phyloP scores from a whole-genome alignment of 1,139 yeast species.

The Kodamaea anthophila region DNA sequence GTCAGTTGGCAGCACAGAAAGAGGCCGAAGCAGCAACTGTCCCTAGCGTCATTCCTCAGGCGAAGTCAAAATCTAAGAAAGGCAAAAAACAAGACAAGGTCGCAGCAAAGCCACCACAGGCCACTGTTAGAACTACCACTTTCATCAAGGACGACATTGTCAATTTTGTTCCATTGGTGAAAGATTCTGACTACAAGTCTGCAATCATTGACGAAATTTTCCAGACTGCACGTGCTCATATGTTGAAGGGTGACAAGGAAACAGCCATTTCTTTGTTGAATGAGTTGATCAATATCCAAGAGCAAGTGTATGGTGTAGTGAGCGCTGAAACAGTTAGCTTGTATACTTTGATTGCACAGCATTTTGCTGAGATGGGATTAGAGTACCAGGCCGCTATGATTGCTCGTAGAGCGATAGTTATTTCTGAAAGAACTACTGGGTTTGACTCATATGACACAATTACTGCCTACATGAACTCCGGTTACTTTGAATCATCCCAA shows the following conservation, averaged over 20 bases:
- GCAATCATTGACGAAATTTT: slow-evolving; percentile 71
- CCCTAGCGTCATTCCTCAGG: too few species aligned
- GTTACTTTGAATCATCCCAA: slow-evolving; percentile 60
- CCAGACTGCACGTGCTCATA: slow-evolving; percentile 57
- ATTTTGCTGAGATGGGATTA: slow-evolving; percentile 58
- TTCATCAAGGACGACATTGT: slow-evolving; percentile 60
- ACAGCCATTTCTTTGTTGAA: slow-evolving; percentile 53
- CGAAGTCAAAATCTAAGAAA: slow-evolving; percentile 23
- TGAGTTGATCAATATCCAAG: slow-evolving; percentile 69
- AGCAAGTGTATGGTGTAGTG: slow-evolving; percentile 78
- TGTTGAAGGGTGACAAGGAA: slow-evolving; percentile 38
- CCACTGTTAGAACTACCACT: slow-evolving; percentile 26
- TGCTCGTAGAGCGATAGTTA: slow-evolving; percentile 64
- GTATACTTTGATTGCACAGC: slow-evolving; percentile 58
- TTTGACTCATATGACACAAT: slow-evolving; percentile 74
- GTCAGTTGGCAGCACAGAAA: slow-evolving; percentile 14
- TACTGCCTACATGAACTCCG: slow-evolving; percentile 68
- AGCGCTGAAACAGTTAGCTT: slow-evolving; percentile 76
- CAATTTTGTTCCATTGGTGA: slow-evolving; percentile 66
- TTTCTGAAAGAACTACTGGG: slow-evolving; percentile 78
- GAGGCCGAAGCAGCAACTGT: too few species aligned
- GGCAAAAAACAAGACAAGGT: slow-evolving; percentile 25
- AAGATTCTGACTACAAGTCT: slow-evolving; percentile 64
- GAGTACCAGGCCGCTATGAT: slow-evolving; percentile 57
- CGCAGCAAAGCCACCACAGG: slow-evolving; percentile 14